Base-by-base conservation (phyloP, 23 red algal genomes). In the Chondrus crispus region DNA sequence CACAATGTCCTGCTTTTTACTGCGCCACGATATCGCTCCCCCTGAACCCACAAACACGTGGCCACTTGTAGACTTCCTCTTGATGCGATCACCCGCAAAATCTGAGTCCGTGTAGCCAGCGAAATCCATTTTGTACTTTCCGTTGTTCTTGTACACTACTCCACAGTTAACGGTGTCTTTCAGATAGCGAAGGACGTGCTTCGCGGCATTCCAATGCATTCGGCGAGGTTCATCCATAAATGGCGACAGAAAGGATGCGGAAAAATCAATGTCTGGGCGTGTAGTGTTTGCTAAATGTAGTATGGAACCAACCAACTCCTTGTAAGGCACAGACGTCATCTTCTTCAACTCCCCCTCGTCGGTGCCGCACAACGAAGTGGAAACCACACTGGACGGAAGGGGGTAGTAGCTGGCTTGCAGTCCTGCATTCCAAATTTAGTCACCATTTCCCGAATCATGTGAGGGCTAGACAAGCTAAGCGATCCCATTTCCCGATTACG, bases 171-270 rank as follows among this genome's bases (percentile, higher is more conserved):
- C 4, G 8, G 79, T 84, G 79, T 4, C 53, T 35, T 20, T 35
- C 28, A 84, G 50, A 64, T 84, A 84, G 55, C 79, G 79, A 6
- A 84, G 79, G 22, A 84, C 50, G 5, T 30, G 22, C n/a, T 68
- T 84, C 13, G 79, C 79, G 5, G 29, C 54, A 24, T 5, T 5
- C 79, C 48, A 62, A 4, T 84, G 79, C 26, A 60, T 47, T 84
- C 36, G 24, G 33, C 36, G 6, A 18, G 29, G 39, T 22, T 76
- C 36, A 22, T 76, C 33, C 42, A 76, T 40, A 40, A 44, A 40
- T 5, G 33, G 71, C 5, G 71, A 40, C 71, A 76, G 24, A 39
- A 44, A 76, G 29, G 35, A 44, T 9, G 39, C 35, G 5, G 71
- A 29, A 18, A 44, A 5, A 9, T 40, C 28, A 4, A 76, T 76